Evolutionary conservation across 2,329 filamentous ascomycete genomes (phyloP).

Genomic region (Domatiomyces globalis): DNA sequence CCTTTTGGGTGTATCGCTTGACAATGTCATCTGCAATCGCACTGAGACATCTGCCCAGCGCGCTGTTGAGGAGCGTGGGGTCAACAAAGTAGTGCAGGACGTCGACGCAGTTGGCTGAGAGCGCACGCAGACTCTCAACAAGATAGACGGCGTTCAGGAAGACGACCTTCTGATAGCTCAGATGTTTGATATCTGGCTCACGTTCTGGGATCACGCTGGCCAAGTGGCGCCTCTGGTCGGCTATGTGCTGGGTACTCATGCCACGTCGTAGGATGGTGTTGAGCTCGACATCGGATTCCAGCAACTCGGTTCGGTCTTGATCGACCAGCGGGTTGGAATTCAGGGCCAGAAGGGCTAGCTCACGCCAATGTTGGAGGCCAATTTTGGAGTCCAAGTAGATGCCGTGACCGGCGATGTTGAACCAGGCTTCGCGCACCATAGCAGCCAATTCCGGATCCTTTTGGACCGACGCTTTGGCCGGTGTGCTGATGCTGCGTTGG

Average conservation of each 20-base stretch:
- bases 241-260: constrained; percentile 62
- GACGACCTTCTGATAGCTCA: constrained; percentile 82
- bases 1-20: constrained; percentile 63
- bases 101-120: constrained; percentile 78
- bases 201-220: constrained; percentile 59
- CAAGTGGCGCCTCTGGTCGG: constrained; percentile 68
- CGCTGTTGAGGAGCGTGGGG: constrained; percentile 55
- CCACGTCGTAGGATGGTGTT: constrained; percentile 85
- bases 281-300: constrained; percentile 92
- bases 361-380: constrained; percentile 57
- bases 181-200: constrained; percentile 60
- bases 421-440: constrained; percentile 84
- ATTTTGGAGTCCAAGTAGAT: constrained; percentile 63
- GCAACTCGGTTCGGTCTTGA: constrained; percentile 73
- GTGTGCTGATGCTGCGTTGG: constrained; percentile 37
- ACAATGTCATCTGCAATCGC: constrained; percentile 55
- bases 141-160: constrained; percentile 85
- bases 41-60: constrained; percentile 49
- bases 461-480: constrained; percentile 20
- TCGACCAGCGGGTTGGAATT: constrained; percentile 78
- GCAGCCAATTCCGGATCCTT: constrained; percentile 56
- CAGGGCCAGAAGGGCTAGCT: constrained; percentile 70
- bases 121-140: constrained; percentile 75
- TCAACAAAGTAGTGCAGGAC: constrained; percentile 90
- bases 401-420: constrained; percentile 91